Base-by-base conservation (phyloP, 352 stramenopile genomes). In the Globisporangium middletonii region DNA sequence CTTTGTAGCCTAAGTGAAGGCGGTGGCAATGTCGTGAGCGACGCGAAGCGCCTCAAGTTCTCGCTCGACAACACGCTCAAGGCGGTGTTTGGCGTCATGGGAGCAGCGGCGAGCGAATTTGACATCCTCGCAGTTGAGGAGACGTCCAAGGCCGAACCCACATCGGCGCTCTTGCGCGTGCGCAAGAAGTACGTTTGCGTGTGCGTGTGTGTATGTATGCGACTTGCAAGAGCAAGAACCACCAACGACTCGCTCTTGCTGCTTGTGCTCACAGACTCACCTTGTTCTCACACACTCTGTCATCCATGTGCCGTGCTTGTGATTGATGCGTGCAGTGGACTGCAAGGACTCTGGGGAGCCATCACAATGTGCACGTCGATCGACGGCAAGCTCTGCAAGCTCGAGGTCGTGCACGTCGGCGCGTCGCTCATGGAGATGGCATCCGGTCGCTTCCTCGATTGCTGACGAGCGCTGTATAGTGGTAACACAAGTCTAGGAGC, bases 351-450 rank as follows among this genome's bases (percentile, higher is more conserved):
- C 11, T 75, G 77, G 65, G 79, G 79, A 13, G 79, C 79, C 27
- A 69, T 90, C 52, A 86, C 74, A n/a, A 86, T 90, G 72, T 90
- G 79, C 62, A 84, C 82, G 37, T 70, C 67, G 13, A 65, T 92
- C 9, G 80, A 89, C 50, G 72, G 75, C 38, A 60, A 66, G 48
- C 48, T 66, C 6, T 66, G 60, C 60, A 66, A 66, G 48, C 43
- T 66, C 42, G 60, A 66, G 50, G 60, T 66, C 35, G 42, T 66
- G 30, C 60, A 66, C 27, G 54, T 66, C 15, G 33, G 53, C 19
- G 37, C 43, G 42, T 66, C 60, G 4, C 60, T 90, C 44, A 74
- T 92, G 55, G 78, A 84, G 27, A 74, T 92, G 67, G 82, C 79
- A 6, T 89, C 77, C 18, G 53, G 60, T 2, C 57, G 60, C 16